Evolutionary conservation across 108 stramenopile genomes (phyloP), one percentile per base, ranked within the genome.

Genomic region (Parietichytrium sp.): DNA sequence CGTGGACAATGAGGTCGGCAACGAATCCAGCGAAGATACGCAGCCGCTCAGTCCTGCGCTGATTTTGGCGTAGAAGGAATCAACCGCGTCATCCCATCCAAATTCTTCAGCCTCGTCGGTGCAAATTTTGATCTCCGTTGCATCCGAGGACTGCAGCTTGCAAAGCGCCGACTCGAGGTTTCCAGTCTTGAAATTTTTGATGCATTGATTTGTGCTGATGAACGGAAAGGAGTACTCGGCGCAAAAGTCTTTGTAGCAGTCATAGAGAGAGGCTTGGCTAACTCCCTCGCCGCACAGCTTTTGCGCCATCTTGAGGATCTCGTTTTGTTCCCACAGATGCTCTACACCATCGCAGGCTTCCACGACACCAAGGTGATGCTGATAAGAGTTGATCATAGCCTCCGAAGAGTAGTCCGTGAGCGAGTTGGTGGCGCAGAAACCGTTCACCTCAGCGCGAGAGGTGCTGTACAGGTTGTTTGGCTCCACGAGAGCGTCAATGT

Each of bases 21-120:
- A 42, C 38, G 36, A n/a, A n/a, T 72, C 61, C 23, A 72, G 18
- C 38, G 38, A 45, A n/a, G 61, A 72, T 23, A 72, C 45, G 42
- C 61, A 72, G 42, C 20, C 45, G 2, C 42, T 45, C 38, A n/a
- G 38, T 13, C 61, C 61, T 13, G 42, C 61, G 12, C n/a, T 1
- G n/a, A n/a, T n/a, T n/a, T n/a, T n/a, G 42, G 36, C 20, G 2
- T 45, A 42, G 20, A 72, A 72, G 38, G 8, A 2, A 25, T 23
- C 33, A 42, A 72, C 25, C 23, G 42, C n/a, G 13, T 72, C 61
- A 0, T n/a, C 45, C 38, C n/a, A 25, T 16, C 25, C 25, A 25
- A 72, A 72, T 2, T 72, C 61, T n/a, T 16, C n/a, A 42, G 42
- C 42, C n/a, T 72, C 61, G 33, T 72, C 42, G 61, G 45, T 47